phyloP scores from a whole-genome alignment of 148 eudicot species.

The Limonium bicolor region DNA sequence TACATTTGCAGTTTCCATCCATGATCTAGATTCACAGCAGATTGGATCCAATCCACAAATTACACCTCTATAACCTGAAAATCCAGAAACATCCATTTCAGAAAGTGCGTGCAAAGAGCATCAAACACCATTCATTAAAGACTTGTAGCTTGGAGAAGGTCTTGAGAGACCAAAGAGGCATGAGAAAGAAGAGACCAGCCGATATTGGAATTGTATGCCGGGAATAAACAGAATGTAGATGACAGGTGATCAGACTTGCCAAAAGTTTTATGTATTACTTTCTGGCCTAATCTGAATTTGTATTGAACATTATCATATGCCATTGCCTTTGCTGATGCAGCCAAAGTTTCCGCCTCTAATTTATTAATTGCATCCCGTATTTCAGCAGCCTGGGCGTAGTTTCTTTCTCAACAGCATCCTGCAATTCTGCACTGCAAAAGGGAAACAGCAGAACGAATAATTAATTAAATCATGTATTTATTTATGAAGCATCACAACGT shows the following conservation, averaged over 20 bases:
- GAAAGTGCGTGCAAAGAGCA: background rate
- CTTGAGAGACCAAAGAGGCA: too few relatives aligned
- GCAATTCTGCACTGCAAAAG: slow-evolving; percentile 60
- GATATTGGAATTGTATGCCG: too few relatives aligned
- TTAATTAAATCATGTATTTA: too few relatives aligned
- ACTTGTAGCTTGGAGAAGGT: background rate
- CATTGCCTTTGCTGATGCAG: slow-evolving; percentile 71
- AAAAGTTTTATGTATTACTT: slow-evolving; percentile 69
- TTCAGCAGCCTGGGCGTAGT: slow-evolving; percentile 64
- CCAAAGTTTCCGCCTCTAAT: slow-evolving; percentile 68
- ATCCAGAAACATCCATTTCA: background rate
- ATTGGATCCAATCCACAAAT: slow-evolving; percentile 98
- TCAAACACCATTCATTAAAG: background rate
- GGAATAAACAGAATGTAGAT: too few relatives aligned
- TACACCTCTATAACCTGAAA: slow-evolving; percentile 70
- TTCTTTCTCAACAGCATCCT: slow-evolving; percentile 66
- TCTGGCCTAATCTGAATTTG: slow-evolving; percentile 86
- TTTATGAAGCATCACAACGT: background rate
- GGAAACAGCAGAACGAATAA: background rate
- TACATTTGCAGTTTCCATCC: slow-evolving; percentile 82
- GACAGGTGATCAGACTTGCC: too few relatives aligned
- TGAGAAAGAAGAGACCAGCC: too few relatives aligned
- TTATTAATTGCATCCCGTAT: slow-evolving; percentile 77
- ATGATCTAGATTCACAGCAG: slow-evolving; percentile 80
- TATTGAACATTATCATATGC: slow-evolving; percentile 57